These are phyloP conservation scores for Xerocomus cyaneibrunnescens DNA, from an alignment of 1,284 basidiomycete genomes.

Conservation along the genomic window DNA sequence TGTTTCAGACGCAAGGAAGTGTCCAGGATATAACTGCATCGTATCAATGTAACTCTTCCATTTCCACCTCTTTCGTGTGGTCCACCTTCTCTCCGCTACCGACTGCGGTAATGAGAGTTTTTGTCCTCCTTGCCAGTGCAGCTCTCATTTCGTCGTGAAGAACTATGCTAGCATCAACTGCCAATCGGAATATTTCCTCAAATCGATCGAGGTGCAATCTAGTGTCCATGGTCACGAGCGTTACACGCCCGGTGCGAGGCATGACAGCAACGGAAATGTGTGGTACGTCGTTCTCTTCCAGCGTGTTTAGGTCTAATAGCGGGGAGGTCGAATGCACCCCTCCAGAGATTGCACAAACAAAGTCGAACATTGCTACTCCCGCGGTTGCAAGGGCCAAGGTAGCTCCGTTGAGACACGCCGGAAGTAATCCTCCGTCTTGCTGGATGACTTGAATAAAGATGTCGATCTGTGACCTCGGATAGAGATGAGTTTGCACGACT, in stretches of 20 bases:
- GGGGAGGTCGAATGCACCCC: constrained; percentile 78
- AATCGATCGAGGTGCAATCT: constrained; percentile 92
- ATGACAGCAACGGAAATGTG: constrained; percentile 86
- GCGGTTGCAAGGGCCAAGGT: constrained; percentile 90
- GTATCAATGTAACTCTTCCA: constrained; percentile 36
- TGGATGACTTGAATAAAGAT: constrained; percentile 91
- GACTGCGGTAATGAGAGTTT: constrained; percentile 53
- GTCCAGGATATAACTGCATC: constrained; percentile 18
- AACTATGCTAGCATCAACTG: constrained; percentile 74
- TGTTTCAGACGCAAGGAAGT: constrained; percentile 72
- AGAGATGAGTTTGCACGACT: constrained; percentile 86
- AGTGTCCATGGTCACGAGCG: constrained; percentile 91
- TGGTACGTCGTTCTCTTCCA: constrained; percentile 92
- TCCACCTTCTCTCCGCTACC: constrained; percentile 33
- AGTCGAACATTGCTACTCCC: constrained; percentile 89
- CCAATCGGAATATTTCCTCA: constrained; percentile 83
- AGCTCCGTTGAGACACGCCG: constrained; percentile 92
- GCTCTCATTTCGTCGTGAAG: constrained; percentile 84
- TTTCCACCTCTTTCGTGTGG: constrained; percentile 29
- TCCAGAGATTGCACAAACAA: constrained; percentile 83
- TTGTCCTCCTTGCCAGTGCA: constrained; percentile 69
- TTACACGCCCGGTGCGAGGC: constrained; percentile 81
- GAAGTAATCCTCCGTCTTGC: constrained; percentile 92
- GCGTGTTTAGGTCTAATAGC: constrained; percentile 80
- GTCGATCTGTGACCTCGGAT: constrained; percentile 93